Conservation (phyloP, 140 eudicot species). For the Stevia rebaudiana region DNA sequence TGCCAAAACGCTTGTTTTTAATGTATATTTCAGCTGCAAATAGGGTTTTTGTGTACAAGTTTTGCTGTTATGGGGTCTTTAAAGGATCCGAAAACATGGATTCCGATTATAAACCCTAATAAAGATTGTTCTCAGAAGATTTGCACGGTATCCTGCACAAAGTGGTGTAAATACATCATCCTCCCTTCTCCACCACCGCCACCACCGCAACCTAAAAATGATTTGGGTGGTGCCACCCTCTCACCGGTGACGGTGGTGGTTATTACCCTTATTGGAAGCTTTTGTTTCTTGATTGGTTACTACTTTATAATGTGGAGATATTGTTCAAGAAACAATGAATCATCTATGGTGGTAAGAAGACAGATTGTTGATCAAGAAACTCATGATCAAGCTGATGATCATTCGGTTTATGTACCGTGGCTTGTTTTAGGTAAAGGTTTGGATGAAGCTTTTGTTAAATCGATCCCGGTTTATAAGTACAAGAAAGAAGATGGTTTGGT, state of each 20-base stretch:
- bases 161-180: slow-evolving; percentile 56
- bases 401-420: slow-evolving; percentile 39
- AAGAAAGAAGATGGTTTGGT: slow-evolving; percentile 47
- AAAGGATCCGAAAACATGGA: slow-evolving; percentile 53
- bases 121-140: slow-evolving; percentile 58
- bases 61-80: slow-evolving; percentile 37
- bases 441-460: slow-evolving; percentile 57
- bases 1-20: background rate
- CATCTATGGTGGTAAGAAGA: slow-evolving; percentile 23
- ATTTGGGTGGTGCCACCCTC: slow-evolving; percentile 34
- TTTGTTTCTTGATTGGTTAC: slow-evolving; percentile 44
- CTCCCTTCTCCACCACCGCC: slow-evolving; percentile 57
- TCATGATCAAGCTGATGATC: slow-evolving; percentile 31
- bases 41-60: background rate
- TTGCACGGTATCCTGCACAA: slow-evolving; percentile 57
- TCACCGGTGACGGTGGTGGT: slow-evolving; percentile 51
- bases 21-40: slow-evolving; percentile 12
- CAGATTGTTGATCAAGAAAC: slow-evolving; percentile 24
- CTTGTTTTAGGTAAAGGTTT: slow-evolving; percentile 47
- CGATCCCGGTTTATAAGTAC: slow-evolving; percentile 61
- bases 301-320: slow-evolving; percentile 49
- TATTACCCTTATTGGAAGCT: slow-evolving; percentile 40
- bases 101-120: slow-evolving; percentile 44
- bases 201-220: slow-evolving; percentile 26
- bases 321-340: slow-evolving; percentile 27